phyloP scores from a whole-genome alignment of 192 early-diverging fungal genomes.

The Allomyces macrogynus region DNA sequence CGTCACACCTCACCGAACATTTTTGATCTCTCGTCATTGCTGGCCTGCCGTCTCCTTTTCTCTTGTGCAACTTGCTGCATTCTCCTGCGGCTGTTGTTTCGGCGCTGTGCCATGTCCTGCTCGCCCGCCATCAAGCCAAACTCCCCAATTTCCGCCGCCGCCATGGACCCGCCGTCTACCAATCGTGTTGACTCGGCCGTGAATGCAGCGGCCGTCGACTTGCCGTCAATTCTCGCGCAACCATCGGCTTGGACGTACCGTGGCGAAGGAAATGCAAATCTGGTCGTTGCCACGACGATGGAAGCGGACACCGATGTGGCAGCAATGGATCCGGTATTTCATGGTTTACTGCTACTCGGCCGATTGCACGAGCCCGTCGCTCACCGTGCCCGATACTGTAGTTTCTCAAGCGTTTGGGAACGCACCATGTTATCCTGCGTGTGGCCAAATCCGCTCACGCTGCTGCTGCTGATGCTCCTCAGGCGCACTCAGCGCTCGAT shows the following conservation, averaged over 20 bases:
- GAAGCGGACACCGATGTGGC: no score
- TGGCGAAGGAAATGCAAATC: constrained; percentile 53
- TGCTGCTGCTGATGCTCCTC: neutral
- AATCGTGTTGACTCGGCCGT: no score
- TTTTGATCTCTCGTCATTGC: no score
- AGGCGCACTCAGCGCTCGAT: neutral
- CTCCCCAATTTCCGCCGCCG: no score
- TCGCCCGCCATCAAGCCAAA: no score
- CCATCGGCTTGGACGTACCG: constrained; percentile 36
- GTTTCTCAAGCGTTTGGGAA: neutral
- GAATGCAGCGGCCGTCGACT: no score
- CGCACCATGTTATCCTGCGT: constrained; percentile 1
- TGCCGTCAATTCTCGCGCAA: neutral
- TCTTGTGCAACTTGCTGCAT: no score
- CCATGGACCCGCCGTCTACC: no score
- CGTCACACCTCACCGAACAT: no score
- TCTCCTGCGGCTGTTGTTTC: no score
- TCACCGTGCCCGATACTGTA: constrained; percentile 13
- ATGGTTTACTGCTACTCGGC: neutral
- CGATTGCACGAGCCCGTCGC: constrained; percentile 7
- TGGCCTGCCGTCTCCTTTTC: no score
- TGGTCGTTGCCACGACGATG: constrained; percentile 27
- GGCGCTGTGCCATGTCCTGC: no score
- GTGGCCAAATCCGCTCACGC: neutral
- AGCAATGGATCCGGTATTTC: constrained; percentile 20